Evolutionary conservation across 2,329 filamentous ascomycete genomes (phyloP).

Genomic region (Fusarium haematococcum): DNA sequence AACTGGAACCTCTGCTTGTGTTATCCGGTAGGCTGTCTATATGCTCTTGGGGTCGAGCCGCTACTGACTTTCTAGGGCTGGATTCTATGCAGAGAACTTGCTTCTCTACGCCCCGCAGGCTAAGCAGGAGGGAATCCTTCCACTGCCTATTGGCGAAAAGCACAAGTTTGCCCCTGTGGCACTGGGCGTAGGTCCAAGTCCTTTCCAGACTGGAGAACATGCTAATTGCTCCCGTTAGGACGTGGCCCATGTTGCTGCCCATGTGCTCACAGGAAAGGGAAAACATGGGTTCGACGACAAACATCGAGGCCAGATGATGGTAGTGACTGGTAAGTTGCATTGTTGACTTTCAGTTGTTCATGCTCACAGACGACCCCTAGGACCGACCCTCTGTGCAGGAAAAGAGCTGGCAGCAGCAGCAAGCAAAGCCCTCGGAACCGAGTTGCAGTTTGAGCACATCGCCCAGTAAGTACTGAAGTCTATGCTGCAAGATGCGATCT

Average conservation of each 20-base stretch:
- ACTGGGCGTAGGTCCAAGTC: neutral
- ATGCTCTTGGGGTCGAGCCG: neutral
- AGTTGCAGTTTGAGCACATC: conserved; percentile 46
- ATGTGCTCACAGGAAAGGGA: conserved; percentile 19
- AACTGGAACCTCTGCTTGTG: conserved; percentile 8
- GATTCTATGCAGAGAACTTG: conserved; percentile 21
- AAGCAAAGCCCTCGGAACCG: conserved; percentile 55
- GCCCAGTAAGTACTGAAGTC: conserved; percentile 4
- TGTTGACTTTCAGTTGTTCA: too few species aligned
- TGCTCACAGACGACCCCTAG: conserved; percentile 33
- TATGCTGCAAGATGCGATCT: neutral
- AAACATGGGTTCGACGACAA: conserved; percentile 22
- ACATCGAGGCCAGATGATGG: conserved; percentile 19
- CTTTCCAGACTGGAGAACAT: neutral
- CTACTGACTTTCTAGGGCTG: neutral
- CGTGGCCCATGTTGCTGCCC: conserved; percentile 21
- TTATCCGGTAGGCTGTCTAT: neutral
- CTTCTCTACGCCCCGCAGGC: conserved; percentile 13
- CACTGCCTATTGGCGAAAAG: conserved; percentile 11
- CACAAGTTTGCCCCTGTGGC: conserved; percentile 27
- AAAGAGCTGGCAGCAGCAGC: conserved; percentile 60
- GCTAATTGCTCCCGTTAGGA: neutral
- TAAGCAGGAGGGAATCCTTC: conserved; percentile 6
- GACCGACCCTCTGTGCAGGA: conserved; percentile 59
- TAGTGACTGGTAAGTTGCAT: neutral